phyloP scores from a whole-genome alignment of 2,329 filamentous ascomycete species.

The Nothophaeocryptopus gaeumannii region DNA sequence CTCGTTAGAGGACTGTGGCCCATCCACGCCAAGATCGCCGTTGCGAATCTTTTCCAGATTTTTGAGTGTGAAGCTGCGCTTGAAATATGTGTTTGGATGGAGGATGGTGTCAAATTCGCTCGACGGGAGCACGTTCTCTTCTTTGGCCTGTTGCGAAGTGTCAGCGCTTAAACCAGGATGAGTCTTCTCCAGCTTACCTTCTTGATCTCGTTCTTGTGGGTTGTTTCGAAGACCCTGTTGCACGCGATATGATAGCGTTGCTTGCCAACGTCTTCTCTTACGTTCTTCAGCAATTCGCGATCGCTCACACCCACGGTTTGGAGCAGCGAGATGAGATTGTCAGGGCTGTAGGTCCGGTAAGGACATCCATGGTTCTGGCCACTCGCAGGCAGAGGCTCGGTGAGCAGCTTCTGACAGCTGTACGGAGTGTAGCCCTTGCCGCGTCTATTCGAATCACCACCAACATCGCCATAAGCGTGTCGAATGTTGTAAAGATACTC shows the following conservation, averaged over 20 bases:
- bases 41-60: slow-evolving; percentile 59
- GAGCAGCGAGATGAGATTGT: slow-evolving; percentile 76
- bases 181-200: slow-evolving; percentile 32
- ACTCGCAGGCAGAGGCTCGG: slow-evolving; percentile 78
- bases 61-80: slow-evolving; percentile 85
- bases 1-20: slow-evolving; percentile 18
- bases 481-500: slow-evolving; percentile 96
- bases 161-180: slow-evolving; percentile 5
- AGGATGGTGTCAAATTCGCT: slow-evolving; percentile 90
- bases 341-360: slow-evolving; percentile 84
- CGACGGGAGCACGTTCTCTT: slow-evolving; percentile 48
- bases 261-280: slow-evolving; percentile 84
- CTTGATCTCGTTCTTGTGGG: slow-evolving; percentile 64
- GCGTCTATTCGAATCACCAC: slow-evolving; percentile 82
- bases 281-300: slow-evolving; percentile 70
- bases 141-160: slow-evolving; percentile 38
- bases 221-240: slow-evolving; percentile 88
- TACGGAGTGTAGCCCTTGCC: slow-evolving; percentile 86
- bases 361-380: slow-evolving; percentile 92
- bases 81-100: slow-evolving; percentile 97
- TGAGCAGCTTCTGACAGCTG: slow-evolving; percentile 92
- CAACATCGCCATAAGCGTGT: slow-evolving; percentile 93
- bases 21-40: slow-evolving; percentile 38
- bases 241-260: slow-evolving; percentile 93
- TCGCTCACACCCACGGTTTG: slow-evolving; percentile 78